Evolutionary conservation across 139 green algal genomes (phyloP).

Genomic region (Closterium sp.): DNA sequence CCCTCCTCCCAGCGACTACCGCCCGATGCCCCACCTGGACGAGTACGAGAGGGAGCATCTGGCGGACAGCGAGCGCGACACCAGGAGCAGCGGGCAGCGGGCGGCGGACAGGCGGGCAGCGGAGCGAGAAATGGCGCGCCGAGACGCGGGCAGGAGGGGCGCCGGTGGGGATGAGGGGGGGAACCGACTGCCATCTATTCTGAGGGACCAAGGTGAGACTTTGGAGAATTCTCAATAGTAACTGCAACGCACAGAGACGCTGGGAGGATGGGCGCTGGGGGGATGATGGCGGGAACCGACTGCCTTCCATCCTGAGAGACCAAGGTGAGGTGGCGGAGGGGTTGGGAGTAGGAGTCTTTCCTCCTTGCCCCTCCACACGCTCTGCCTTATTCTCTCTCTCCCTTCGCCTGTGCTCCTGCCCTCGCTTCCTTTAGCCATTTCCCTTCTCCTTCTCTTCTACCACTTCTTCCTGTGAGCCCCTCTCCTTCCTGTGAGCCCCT

Average conservation of each 20-base stretch:
- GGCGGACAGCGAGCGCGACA: slow-evolving; percentile 69
- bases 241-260: neutral
- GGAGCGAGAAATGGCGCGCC: slow-evolving; percentile 72
- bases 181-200: slow-evolving; percentile 3
- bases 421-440: no score
- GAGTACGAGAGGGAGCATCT: slow-evolving; percentile 83
- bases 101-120: slow-evolving; percentile 65
- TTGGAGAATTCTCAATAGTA: neutral
- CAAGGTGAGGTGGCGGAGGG: neutral
- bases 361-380: no score
- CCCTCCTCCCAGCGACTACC: slow-evolving; percentile 81
- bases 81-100: slow-evolving; percentile 62
- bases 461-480: no score
- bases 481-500: no score
- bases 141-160: slow-evolving; percentile 27
- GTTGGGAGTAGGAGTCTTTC: neutral
- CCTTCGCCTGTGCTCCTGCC: no score
- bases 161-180: neutral
- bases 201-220: slow-evolving; percentile 30
- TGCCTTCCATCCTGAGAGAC: neutral
- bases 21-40: slow-evolving; percentile 80
- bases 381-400: no score
- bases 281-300: neutral
- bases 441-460: no score
- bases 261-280: neutral